Conservation (phyloP, 2,329 filamentous ascomycete species). For the Davidsoniella virescens region DNA sequence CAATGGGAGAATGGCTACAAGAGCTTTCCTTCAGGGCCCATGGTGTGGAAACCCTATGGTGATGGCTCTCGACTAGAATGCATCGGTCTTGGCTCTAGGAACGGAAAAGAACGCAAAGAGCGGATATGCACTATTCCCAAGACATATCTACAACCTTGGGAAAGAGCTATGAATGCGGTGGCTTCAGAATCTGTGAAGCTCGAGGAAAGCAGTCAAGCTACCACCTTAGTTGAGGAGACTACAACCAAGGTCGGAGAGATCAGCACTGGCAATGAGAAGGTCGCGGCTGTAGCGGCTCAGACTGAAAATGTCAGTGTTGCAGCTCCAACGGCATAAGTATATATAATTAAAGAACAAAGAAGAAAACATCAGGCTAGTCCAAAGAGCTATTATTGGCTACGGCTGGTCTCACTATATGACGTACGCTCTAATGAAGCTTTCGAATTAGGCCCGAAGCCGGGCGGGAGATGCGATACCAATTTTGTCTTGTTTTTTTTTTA, state of each 20-base stretch:
- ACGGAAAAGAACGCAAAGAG: conserved; percentile 29
- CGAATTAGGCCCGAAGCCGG: neutral
- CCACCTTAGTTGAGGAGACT: neutral
- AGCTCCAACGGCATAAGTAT: conserved; percentile 1
- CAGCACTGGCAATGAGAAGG: conserved; percentile 17
- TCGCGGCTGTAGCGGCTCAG: conserved; percentile 1
- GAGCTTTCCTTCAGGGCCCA: conserved; percentile 39
- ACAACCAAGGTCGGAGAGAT: conserved; percentile 10
- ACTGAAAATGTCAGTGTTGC: conserved; percentile 1
- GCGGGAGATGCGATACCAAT: conserved; percentile 8
- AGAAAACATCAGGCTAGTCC: too few species aligned
- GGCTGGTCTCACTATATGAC: too few species aligned
- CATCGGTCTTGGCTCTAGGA: conserved; percentile 32
- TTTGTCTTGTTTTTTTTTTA: conserved; percentile 2
- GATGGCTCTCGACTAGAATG: conserved; percentile 33
- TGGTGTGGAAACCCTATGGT: conserved; percentile 38
- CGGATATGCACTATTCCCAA: conserved; percentile 35
- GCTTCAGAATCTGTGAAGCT: neutral
- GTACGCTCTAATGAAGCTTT: neutral
- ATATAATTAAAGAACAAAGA: too few species aligned
- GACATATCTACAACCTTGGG: conserved; percentile 20
- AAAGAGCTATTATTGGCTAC: too few species aligned
- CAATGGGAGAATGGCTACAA: conserved; percentile 35
- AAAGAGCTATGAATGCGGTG: conserved; percentile 1
- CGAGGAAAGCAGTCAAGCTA: conserved; percentile 4